phyloP scores from a whole-genome alignment of 2,329 filamentous ascomycete species.

The Fusarium kyushuense region DNA sequence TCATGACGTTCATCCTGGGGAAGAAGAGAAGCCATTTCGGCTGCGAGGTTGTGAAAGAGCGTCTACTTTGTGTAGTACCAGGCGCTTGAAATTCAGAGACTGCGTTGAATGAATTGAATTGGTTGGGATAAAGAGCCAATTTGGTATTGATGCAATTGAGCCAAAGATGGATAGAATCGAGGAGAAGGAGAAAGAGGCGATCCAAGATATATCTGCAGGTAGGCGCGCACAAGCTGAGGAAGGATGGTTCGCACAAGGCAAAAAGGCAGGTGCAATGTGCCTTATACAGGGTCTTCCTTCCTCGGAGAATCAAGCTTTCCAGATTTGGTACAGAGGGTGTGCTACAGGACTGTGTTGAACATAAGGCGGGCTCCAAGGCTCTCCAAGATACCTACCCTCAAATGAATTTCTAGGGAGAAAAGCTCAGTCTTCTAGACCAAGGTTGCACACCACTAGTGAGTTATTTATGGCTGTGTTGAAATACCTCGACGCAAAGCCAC shows the following conservation, averaged over 20 bases:
- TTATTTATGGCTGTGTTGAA: neutral
- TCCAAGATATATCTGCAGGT: neutral
- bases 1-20: neutral
- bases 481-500: neutral
- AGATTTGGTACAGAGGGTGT: conserved; percentile 1
- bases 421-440: conserved; percentile 47
- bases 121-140: too few relatives aligned
- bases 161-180: neutral
- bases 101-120: neutral
- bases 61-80: too few relatives aligned
- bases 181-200: neutral
- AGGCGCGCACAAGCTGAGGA: neutral
- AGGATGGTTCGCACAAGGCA: neutral
- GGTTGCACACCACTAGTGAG: conserved; percentile 18
- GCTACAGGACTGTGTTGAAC: neutral
- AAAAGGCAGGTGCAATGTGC: conserved; percentile 1
- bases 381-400: conserved; percentile 25
- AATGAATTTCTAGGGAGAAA: conserved; percentile 46
- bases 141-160: neutral
- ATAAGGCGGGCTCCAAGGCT: conserved; percentile 24
- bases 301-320: neutral
- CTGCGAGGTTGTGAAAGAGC: neutral
- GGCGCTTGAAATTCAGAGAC: too few relatives aligned
- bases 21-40: neutral
- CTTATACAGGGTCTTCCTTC: neutral